Base-by-base conservation (phyloP, 139 green algal genomes). In the Haematococcus lacustris region DNA sequence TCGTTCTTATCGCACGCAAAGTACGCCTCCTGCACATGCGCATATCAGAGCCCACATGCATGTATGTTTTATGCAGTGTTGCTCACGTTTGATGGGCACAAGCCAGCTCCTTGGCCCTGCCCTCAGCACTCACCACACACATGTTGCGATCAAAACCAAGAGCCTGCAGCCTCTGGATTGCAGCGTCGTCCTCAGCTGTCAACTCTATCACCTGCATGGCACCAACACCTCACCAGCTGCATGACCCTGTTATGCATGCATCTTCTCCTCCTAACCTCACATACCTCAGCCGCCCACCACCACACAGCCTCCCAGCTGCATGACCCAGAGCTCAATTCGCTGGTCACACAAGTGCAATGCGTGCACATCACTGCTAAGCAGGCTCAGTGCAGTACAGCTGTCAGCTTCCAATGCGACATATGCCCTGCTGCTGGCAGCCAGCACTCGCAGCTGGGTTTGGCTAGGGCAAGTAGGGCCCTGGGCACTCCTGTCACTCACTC, bases 1-100 rank as follows among this genome's bases (percentile, higher is more conserved):
- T 98, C 94, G 71, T 98, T 93, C 75, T 91, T 95, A 72, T 98
- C 95, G 83, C 95, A 99, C 1, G 91, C 88, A 62, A 99, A 79
- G 83, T 92, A 98, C 5, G 95, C 95, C 82, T 99, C 88, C 63
- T 69, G 63, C 37, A 35, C 53, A 64, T 26, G 38, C 30, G 51
- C 13, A 13, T 3, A 25, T 25, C 51, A 62, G 7, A 9, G n/a
- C n/a, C n/a, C n/a, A n/a, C n/a, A n/a, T n/a, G 51, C 9, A 57
- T 57, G 47, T 17, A 57, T 57, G 47, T 57, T 57, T 9, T 17
- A 57, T 57, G 17, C 47, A 57, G n/a, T n/a, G n/a, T n/a, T n/a
- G n/a, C n/a, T n/a, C n/a, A n/a, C n/a, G n/a, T n/a, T n/a, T n/a
- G n/a, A n/a, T n/a, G n/a, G n/a, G n/a, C n/a, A n/a, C n/a, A n/a